Base-by-base conservation (phyloP, 208 protist genomes). In the Phytomonas francai region DNA sequence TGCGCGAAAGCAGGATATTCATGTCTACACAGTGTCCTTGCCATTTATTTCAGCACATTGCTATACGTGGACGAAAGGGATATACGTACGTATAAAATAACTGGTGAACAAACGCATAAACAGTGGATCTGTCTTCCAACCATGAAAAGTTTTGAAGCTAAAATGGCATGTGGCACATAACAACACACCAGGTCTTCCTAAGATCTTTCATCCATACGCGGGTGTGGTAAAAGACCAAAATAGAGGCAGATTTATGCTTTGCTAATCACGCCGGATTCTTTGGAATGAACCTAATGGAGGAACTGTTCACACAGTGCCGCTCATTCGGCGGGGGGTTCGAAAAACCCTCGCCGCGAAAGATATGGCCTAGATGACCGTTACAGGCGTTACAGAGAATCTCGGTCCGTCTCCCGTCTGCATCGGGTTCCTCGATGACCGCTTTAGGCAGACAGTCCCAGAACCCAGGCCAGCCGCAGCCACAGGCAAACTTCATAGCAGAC, bases 361-460 rank as follows among this genome's bases (percentile, higher is more conserved):
- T 77, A 71, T 98, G 95, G 0, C 95, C 95, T 27, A 98, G 82
- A 75, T 98, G 95, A 22, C 91, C 78, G 63, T 91, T 93, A 77
- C 95, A 98, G 31, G 84, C 80, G 61, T 89, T 91, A 73, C 95
- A 98, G 63, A 97, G 59, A 79, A 98, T 97, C 63, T 98, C 95
- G 1, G 69, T 80, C 2, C 95, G 81, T 2, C 78, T 75, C 8
- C 87, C 82, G 45, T 90, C 87, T 12, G 67, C 71, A 73, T 98
- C 91, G 14, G 77, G 80, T 71, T 87, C 74, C 72, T 92, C 84
- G 6, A 84, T 85, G 49, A 97, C 89, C 11, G 74, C 74, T 54
- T 81, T 81, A 0, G 82, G 85, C 16, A 94, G 70, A 71, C 88
- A 93, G 68, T 95, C 86, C 68, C 80, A 92, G 70, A 95, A 97